Evolutionary conservation across 179 eudicot species (phyloP).

Genomic region (Amaranthus tricolor): DNA sequence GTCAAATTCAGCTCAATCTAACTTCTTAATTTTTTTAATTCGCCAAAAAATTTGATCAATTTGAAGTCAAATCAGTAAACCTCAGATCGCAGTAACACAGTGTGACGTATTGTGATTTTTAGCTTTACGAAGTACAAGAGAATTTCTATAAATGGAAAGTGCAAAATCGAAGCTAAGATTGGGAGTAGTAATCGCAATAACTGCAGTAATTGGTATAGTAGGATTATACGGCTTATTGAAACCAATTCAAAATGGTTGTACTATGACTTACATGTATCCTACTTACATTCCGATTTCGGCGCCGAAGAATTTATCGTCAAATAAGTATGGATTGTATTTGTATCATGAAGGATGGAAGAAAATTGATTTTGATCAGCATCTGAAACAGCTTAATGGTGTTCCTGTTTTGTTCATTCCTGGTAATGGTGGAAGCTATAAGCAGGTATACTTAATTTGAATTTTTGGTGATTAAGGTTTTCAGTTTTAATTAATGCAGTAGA

Average conservation of each 20-base stretch:
- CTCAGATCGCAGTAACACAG: neutral
- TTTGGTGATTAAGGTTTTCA: neutral
- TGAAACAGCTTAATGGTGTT: conserved; percentile 72
- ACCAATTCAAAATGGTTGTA: conserved; percentile 78
- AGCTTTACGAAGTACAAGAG: neutral
- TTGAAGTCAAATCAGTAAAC: neutral
- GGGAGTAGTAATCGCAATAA: conserved; percentile 40
- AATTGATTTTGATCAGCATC: conserved; percentile 74
- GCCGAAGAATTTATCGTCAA: conserved; percentile 55
- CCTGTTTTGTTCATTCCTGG: conserved; percentile 93
- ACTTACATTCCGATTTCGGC: conserved; percentile 78
- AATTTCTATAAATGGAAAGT: conserved; percentile 38
- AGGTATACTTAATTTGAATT: conserved; percentile 40
- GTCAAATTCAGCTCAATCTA: neutral
- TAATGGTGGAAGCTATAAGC: conserved; percentile 96
- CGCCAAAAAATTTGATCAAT: neutral
- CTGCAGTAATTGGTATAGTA: conserved; percentile 40
- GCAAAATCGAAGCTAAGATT: conserved; percentile 53
- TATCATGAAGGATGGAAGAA: conserved; percentile 98
- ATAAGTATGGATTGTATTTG: conserved; percentile 79
- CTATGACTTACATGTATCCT: conserved; percentile 97
- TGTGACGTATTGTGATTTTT: neutral
- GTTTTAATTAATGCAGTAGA: neutral
- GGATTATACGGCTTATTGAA: conserved; percentile 58
- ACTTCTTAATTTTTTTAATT: neutral